These are phyloP conservation scores for Artemisia argyi DNA, from an alignment of 129 eudicot genomes.

Conservation along the genomic window DNA sequence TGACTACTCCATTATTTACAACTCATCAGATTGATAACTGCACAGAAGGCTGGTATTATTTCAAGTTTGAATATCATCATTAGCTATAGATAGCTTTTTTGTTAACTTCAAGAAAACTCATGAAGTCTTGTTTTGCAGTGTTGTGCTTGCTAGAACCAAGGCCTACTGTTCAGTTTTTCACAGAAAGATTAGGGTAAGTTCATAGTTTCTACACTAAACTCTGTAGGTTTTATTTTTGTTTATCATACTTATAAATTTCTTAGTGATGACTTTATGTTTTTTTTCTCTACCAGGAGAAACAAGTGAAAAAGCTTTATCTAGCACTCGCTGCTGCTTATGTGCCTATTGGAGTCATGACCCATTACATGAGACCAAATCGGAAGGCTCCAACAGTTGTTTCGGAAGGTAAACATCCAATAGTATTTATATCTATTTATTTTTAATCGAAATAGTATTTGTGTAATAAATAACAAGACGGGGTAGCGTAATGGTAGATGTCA, in stretches of 20 bases:
- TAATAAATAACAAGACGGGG: not conserved
- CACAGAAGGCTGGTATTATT: slow-evolving; percentile 88
- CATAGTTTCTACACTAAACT: not conserved
- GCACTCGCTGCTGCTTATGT: slow-evolving; percentile 91
- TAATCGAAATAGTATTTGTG: not conserved
- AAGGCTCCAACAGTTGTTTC: slow-evolving; percentile 79
- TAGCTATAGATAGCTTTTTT: slow-evolving; percentile 28
- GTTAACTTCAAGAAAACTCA: slow-evolving; percentile 23
- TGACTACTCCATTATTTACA: slow-evolving; percentile 60
- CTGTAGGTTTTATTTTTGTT: not conserved
- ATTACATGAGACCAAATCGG: slow-evolving; percentile 85
- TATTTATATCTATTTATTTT: not conserved
- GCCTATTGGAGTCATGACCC: slow-evolving; percentile 74
- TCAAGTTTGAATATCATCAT: slow-evolving; percentile 11
- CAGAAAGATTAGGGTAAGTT: slow-evolving; percentile 74
- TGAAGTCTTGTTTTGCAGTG: slow-evolving; percentile 47
- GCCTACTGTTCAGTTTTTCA: slow-evolving; percentile 92
- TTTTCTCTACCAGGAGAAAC: slow-evolving; percentile 61
- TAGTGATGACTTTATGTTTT: not conserved
- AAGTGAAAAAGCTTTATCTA: slow-evolving; percentile 89
- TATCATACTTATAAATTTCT: not conserved
- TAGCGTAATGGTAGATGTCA: not conserved
- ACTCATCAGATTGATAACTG: slow-evolving; percentile 99
- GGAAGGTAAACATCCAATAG: slow-evolving; percentile 42
- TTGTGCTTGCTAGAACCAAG: slow-evolving; percentile 82